phyloP scores from a whole-genome alignment of 2,329 filamentous ascomycete genomes.

The Blastomyces parvus region DNA sequence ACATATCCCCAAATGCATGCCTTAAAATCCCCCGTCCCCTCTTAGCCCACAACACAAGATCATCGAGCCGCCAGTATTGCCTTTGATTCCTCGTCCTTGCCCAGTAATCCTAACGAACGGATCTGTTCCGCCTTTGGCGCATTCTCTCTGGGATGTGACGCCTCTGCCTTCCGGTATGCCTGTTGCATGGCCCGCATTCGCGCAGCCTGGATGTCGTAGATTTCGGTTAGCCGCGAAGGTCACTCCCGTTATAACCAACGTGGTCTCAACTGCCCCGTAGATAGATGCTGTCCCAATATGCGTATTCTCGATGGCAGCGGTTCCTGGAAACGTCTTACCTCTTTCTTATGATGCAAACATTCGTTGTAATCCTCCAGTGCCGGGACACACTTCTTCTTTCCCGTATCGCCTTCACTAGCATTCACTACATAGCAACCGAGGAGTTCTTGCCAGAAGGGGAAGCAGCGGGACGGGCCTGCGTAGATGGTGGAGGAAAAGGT shows the following conservation, averaged over 20 bases:
- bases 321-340: constrained; percentile 51
- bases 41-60: constrained; percentile 6
- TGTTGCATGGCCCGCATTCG: constrained; percentile 69
- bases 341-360: constrained; percentile 97
- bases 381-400: constrained; percentile 78
- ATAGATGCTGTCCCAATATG: not conserved
- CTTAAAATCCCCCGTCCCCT: constrained; percentile 10
- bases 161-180: constrained; percentile 73
- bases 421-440: constrained; percentile 98
- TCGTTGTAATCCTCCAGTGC: constrained; percentile 96
- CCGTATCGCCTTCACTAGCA: constrained; percentile 66
- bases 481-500: constrained; percentile 10
- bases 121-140: constrained; percentile 78
- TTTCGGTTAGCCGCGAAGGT: not conserved
- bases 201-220: constrained; percentile 51
- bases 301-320: not conserved
- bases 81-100: constrained; percentile 71
- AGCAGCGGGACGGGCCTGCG: constrained; percentile 68
- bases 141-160: constrained; percentile 65
- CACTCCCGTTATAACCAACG: not conserved
- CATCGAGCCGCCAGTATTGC: constrained; percentile 36
- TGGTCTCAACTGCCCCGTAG: not conserved
- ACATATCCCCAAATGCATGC: not conserved
- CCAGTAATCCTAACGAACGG: constrained; percentile 72
- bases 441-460: constrained; percentile 99